These are phyloP conservation scores for Iberis amara DNA, from an alignment of 441 rosid species.

Conservation along the genomic window DNA sequence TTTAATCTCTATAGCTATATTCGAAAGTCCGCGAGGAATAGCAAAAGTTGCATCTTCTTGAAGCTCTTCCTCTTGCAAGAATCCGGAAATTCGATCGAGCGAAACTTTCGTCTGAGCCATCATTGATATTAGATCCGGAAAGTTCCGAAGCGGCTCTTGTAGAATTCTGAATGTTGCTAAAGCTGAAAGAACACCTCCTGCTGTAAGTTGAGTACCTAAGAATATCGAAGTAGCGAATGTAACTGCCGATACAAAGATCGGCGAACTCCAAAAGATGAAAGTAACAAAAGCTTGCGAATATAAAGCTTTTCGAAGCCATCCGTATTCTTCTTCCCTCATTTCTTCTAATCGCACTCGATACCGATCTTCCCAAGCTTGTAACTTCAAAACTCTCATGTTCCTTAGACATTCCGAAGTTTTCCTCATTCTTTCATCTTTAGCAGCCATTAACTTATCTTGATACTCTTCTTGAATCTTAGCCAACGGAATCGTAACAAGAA, in stretches of 20 bases:
- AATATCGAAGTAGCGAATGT: constrained; percentile 88
- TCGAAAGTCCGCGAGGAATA: constrained; percentile 67
- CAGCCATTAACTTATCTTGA: constrained; percentile 91
- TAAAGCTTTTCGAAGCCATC: constrained; percentile 91
- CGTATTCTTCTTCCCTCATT: constrained; percentile 85
- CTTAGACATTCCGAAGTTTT: constrained; percentile 95
- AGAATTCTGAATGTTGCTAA: constrained; percentile 96
- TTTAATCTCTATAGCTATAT: constrained; percentile 66
- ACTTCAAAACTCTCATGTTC: constrained; percentile 95
- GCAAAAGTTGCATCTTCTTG: constrained; percentile 79
- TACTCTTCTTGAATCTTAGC: constrained; percentile 92
- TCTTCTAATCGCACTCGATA: constrained; percentile 74
- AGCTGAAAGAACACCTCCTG: constrained; percentile 98
- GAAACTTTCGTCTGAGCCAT: constrained; percentile 99
- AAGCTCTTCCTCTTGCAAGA: constrained; percentile 93
- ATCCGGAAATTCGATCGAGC: constrained; percentile 94
- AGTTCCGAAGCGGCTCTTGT: constrained; percentile 97
- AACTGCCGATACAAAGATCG: constrained; percentile 92
- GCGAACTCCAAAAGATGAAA: constrained; percentile 98
- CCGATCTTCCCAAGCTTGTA: constrained; percentile 99
- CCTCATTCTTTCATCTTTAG: constrained; percentile 99
- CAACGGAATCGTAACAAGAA: constrained; percentile 71
- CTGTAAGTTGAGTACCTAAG: constrained; percentile 85
- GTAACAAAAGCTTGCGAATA: constrained; percentile 97
- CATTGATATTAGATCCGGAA: constrained; percentile 97